These are phyloP conservation scores for Areca catechu DNA, from an alignment of 176 grass and related monocot species.

Conservation along the genomic window DNA sequence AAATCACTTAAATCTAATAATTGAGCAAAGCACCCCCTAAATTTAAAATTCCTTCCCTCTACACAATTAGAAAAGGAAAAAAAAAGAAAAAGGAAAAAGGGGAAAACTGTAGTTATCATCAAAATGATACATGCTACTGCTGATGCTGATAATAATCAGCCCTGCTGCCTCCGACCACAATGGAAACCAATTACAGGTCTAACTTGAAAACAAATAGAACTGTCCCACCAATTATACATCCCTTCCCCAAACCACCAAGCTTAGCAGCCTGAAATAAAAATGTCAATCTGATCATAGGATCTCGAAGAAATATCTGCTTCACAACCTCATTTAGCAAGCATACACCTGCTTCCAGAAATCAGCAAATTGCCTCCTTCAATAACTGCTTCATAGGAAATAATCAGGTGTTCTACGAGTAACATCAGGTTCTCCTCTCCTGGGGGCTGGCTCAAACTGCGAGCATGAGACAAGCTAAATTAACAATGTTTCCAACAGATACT, in stretches of 20 bases:
- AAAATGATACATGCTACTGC: slow-evolving; percentile 1
- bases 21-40: background rate
- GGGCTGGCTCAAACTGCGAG: slow-evolving; percentile 14
- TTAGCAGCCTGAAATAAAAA: background rate
- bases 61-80: background rate
- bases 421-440: slow-evolving; percentile 10
- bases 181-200: slow-evolving; percentile 1
- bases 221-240: background rate
- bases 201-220: background rate
- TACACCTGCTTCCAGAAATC: background rate
- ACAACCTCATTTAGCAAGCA: slow-evolving; percentile 8
- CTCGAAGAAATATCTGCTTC: slow-evolving; percentile 5
- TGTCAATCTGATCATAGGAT: slow-evolving; percentile 1
- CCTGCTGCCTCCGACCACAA: background rate
- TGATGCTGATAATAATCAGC: slow-evolving; percentile 2
- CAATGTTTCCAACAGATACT: too few species aligned
- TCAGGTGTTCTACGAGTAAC: slow-evolving; percentile 10
- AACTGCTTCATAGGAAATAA: slow-evolving; percentile 30
- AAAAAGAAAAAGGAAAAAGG: background rate
- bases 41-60: background rate
- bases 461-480: background rate
- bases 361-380: background rate
- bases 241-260: background rate
- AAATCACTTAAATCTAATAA: background rate
- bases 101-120: background rate